Percentiles rank a stretch among this genome's conserved stretches.
Conservation (phyloP, 345 rosid genomes). For the Limnanthes douglasii region DNA sequence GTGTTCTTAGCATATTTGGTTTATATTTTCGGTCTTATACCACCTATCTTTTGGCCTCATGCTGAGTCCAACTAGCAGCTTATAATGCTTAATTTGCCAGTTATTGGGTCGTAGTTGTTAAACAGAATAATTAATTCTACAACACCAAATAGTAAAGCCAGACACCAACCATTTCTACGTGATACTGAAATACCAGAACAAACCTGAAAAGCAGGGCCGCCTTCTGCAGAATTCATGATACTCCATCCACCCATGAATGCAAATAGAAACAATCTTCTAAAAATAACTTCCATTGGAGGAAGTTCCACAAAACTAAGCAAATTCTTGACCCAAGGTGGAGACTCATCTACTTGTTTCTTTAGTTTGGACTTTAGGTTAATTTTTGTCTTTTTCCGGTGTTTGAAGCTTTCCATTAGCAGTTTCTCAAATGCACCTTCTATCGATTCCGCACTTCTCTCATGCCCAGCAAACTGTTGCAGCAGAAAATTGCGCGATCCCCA, state of each 20-base stretch:
- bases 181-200: too few relatives aligned
- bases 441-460: constrained; percentile 88
- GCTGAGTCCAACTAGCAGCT: too few relatives aligned
- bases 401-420: constrained; percentile 71
- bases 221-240: constrained; percentile 90
- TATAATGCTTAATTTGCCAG: too few relatives aligned
- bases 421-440: constrained; percentile 95
- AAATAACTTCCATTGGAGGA: constrained; percentile 69
- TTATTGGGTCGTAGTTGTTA: too few relatives aligned
- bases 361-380: constrained; percentile 71
- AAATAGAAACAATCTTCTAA: constrained; percentile 85
- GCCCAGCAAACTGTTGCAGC: constrained; percentile 68
- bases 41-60: too few relatives aligned
- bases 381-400: constrained; percentile 58
- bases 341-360: constrained; percentile 90
- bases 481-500: constrained; percentile 98
- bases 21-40: too few relatives aligned
- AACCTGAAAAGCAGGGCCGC: constrained; percentile 99
- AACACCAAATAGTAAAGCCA: too few relatives aligned
- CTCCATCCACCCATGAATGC: constrained; percentile 99
- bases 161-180: too few relatives aligned
- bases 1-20: too few relatives aligned
- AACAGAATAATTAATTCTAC: too few relatives aligned
- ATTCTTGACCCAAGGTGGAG: constrained; percentile 82
- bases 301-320: constrained; percentile 71